phyloP scores from a whole-genome alignment of 805 yeast species.

The Saccharomycopsis capsularis region DNA sequence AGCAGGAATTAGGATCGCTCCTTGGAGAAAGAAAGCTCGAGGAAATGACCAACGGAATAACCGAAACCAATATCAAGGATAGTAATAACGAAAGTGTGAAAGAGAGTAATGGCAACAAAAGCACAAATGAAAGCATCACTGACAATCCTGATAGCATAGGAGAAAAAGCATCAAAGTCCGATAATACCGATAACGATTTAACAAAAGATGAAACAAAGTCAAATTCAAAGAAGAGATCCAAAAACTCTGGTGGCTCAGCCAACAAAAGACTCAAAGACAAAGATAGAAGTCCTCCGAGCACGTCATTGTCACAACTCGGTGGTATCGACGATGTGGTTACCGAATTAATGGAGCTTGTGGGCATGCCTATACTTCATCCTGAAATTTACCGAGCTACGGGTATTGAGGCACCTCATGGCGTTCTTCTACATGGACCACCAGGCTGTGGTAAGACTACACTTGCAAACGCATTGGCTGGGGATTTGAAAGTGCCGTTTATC shows the following conservation, averaged over 20 bases:
- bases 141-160: neutral
- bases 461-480: slow-evolving; percentile 95
- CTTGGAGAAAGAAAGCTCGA: slow-evolving; percentile 9
- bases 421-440: slow-evolving; percentile 94
- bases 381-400: slow-evolving; percentile 85
- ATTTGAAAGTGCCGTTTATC: slow-evolving; percentile 86
- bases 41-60: slow-evolving; percentile 24
- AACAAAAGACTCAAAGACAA: slow-evolving; percentile 39
- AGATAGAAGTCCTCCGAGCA: slow-evolving; percentile 63
- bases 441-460: slow-evolving; percentile 98
- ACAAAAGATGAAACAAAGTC: slow-evolving; percentile 8
- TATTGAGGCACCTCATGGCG: slow-evolving; percentile 92
- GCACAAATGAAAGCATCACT: slow-evolving; percentile 24
- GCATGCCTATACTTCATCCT: slow-evolving; percentile 88
- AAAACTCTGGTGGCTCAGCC: slow-evolving; percentile 31
- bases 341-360: slow-evolving; percentile 83
- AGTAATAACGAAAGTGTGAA: slow-evolving; percentile 64
- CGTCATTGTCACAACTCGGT: slow-evolving; percentile 69
- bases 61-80: slow-evolving; percentile 54
- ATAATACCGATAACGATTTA: no score
- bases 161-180: neutral
- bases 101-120: slow-evolving; percentile 68
- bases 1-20: slow-evolving; percentile 20
- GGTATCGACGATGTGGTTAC: slow-evolving; percentile 83
- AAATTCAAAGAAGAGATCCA: slow-evolving; percentile 43